A percentile compares a stretch with the other conserved stretches of the same genome.
These are phyloP conservation scores for Zoysia pacifica DNA, from an alignment of 176 grass and related monocot genomes.

Conservation along the genomic window DNA sequence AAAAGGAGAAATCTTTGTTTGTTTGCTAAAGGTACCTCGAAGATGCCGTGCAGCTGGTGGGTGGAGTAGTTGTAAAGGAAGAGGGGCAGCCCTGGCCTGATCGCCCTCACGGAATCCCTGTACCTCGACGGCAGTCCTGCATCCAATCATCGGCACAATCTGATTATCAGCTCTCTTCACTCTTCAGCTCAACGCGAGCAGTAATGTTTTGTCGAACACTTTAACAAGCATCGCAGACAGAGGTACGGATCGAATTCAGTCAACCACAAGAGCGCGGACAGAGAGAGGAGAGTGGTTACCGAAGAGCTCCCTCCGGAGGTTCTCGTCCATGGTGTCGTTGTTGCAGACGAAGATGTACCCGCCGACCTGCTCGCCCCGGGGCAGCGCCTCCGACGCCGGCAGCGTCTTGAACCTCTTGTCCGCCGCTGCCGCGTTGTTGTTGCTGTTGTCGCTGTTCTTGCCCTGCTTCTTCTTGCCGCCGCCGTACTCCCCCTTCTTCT, in stretches of 20 bases:
- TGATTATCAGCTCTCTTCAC: neutral
- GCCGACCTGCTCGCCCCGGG: conserved; percentile 72
- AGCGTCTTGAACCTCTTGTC: conserved; percentile 99
- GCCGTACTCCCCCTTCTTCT: conserved; percentile 29
- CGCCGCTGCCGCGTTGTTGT: conserved; percentile 25
- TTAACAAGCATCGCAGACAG: neutral
- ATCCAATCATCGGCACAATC: neutral
- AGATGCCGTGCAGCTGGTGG: conserved; percentile 97
- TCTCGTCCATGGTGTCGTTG: conserved; percentile 99
- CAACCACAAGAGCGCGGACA: no score
- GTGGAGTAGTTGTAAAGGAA: conserved; percentile 99
- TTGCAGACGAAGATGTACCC: conserved; percentile 99
- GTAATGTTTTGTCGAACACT: neutral
- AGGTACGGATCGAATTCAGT: neutral
- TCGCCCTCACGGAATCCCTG: conserved; percentile 91
- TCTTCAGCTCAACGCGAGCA: neutral
- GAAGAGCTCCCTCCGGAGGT: conserved; percentile 91
- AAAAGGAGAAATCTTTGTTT: neutral
- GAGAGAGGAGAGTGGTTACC: conserved; percentile 36
- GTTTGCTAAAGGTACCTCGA: conserved; percentile 52
- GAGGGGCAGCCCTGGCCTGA: conserved; percentile 87
- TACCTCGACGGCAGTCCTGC: conserved; percentile 79
- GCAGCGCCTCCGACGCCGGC: conserved; percentile 83
- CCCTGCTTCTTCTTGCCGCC: conserved; percentile 26
- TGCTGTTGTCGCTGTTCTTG: conserved; percentile 32